Percentiles rank a stretch among this genome's conserved stretches.
These are phyloP conservation scores for Anastatica hierochuntica DNA, from an alignment of 345 rosid genomes.

Conservation along the genomic window DNA sequence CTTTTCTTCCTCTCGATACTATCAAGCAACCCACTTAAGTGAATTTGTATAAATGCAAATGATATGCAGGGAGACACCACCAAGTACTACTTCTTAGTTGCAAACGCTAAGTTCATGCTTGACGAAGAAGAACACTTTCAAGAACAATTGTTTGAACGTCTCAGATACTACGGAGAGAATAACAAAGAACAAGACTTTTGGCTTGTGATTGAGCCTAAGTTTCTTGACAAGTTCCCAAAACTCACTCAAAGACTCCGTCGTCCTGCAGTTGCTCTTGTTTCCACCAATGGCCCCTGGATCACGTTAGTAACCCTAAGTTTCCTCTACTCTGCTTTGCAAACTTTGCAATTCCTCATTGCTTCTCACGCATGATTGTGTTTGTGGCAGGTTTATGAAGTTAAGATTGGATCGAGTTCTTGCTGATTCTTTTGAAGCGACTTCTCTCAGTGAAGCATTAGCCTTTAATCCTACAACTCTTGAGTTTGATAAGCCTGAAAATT, in stretches of 20 bases:
- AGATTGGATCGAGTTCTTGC: conserved; percentile 87
- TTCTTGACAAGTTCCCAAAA: conserved; percentile 76
- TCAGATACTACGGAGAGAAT: conserved; percentile 58
- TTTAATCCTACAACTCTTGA: conserved; percentile 51
- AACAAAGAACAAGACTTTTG: conserved; percentile 65
- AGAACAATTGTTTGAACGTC: conserved; percentile 78
- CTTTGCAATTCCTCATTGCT: background rate
- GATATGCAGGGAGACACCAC: conserved; percentile 29
- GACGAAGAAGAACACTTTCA: conserved; percentile 96
- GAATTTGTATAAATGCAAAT: background rate
- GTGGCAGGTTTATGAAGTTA: conserved; percentile 84
- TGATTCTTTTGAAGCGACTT: conserved; percentile 58
- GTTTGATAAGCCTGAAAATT: conserved; percentile 73
- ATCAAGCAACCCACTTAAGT: background rate
- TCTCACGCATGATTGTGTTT: background rate
- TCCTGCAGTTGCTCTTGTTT: conserved; percentile 94
- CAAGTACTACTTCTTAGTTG: conserved; percentile 67
- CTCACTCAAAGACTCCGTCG: conserved; percentile 66
- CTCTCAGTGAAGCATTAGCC: conserved; percentile 72
- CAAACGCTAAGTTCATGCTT: conserved; percentile 92
- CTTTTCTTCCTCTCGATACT: background rate
- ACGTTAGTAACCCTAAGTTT: conserved; percentile 47
- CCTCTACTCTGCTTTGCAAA: background rate
- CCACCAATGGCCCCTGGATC: conserved; percentile 89
- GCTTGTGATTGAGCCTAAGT: conserved; percentile 91